A percentile compares a stretch with the other conserved stretches of the same genome.
These are phyloP conservation scores for Didymella sp. DNA, from an alignment of 2,329 filamentous ascomycete genomes.

Conservation along the genomic window DNA sequence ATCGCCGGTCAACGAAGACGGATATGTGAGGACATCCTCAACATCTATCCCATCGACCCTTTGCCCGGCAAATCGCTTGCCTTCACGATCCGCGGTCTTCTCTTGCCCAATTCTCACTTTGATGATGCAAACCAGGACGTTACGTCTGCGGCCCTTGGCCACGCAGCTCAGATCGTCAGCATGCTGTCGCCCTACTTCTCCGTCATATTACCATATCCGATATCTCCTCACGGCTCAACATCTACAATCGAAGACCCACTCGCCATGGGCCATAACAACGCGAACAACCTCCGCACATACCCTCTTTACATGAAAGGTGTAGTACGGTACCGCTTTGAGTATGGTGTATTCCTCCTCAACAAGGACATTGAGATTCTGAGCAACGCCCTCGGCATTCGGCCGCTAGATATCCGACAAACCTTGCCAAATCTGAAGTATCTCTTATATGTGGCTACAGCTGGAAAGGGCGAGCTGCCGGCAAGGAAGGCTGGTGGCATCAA, in stretches of 20 bases:
- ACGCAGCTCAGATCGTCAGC: slow-evolving; percentile 76
- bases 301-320: slow-evolving; percentile 76
- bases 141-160: slow-evolving; percentile 81
- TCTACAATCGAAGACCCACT: slow-evolving; percentile 80
- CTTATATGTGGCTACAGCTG: slow-evolving; percentile 86
- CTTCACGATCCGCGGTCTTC: slow-evolving; percentile 82
- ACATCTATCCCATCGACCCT: slow-evolving; percentile 82
- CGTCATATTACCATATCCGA: slow-evolving; percentile 79
- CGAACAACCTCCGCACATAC: slow-evolving; percentile 59
- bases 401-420: slow-evolving; percentile 90
- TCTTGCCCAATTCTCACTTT: slow-evolving; percentile 80
- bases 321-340: slow-evolving; percentile 90
- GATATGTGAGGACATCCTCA: slow-evolving; percentile 81
- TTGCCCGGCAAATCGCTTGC: slow-evolving; percentile 68
- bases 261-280: slow-evolving; percentile 51
- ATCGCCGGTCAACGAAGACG: slow-evolving; percentile 87
- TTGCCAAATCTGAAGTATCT: slow-evolving; percentile 93
- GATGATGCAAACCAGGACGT: slow-evolving; percentile 75
- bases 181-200: slow-evolving; percentile 83
- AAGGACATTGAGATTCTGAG: slow-evolving; percentile 82
- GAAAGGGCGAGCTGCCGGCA: slow-evolving; percentile 66
- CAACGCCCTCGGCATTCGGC: slow-evolving; percentile 71
- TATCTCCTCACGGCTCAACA: slow-evolving; percentile 74
- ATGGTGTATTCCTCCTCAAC: slow-evolving; percentile 94
- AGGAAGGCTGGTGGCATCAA: slow-evolving; percentile 48